These are phyloP conservation scores for Boletus reticulatus DNA, from an alignment of 768 basidiomycete genomes.

Conservation along the genomic window DNA sequence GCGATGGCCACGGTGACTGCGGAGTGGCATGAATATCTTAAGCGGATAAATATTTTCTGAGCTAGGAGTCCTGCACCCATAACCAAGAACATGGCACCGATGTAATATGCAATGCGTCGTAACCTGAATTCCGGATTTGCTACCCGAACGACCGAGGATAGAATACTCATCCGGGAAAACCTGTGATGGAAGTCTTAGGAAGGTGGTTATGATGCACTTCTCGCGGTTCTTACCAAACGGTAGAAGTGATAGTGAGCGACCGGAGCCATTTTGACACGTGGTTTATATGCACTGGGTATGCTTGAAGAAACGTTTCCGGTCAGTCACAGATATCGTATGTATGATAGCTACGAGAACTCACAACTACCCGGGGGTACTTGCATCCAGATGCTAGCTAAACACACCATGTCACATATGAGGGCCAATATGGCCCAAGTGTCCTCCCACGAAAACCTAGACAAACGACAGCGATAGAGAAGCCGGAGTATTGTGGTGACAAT, in stretches of 20 bases:
- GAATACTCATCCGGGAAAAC: slow-evolving; percentile 29
- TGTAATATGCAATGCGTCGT: slow-evolving; percentile 15
- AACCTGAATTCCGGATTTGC: slow-evolving; percentile 8
- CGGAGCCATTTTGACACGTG: slow-evolving; percentile 13
- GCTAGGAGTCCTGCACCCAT: slow-evolving; percentile 15
- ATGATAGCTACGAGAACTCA: slow-evolving; percentile 6
- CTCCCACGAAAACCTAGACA: slow-evolving; percentile 26
- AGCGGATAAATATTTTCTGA: slow-evolving; percentile 19
- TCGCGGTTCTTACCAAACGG: slow-evolving; percentile 19
- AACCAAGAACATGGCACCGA: slow-evolving; percentile 15
- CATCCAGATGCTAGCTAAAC: slow-evolving; percentile 22
- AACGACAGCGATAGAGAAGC: slow-evolving; percentile 20
- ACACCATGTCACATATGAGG: slow-evolving; percentile 20
- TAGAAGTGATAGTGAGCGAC: slow-evolving; percentile 16
- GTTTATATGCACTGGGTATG: neutral
- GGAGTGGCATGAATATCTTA: neutral
- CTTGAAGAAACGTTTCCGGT: neutral
- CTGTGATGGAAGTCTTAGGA: slow-evolving; percentile 3
- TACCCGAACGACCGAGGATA: slow-evolving; percentile 26
- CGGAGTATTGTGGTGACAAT: slow-evolving; percentile 20
- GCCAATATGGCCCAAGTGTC: slow-evolving; percentile 26
- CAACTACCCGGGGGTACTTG: neutral
- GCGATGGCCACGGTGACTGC: slow-evolving; percentile 10
- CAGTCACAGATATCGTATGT: neutral
- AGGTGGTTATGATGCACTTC: neutral